Base-by-base conservation (phyloP, 2,329 filamentous ascomycete species). In the Paecilomyces formosus region DNA sequence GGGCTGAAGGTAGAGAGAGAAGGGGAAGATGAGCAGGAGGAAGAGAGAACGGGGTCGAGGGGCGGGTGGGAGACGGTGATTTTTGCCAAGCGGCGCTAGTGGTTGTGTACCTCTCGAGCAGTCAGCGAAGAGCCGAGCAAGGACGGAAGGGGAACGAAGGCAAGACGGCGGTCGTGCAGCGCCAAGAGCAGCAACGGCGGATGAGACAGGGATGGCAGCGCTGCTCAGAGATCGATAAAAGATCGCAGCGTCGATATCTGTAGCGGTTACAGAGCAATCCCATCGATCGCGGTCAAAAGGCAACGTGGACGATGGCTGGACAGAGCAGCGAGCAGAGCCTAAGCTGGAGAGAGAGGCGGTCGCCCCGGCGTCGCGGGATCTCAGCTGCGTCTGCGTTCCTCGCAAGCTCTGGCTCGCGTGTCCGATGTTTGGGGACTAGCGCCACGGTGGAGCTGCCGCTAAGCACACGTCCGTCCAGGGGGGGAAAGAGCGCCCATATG, bases 21-120 rank as follows among this genome's bases (percentile, higher is more conserved):
- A 31, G 30, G 30, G 57, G 58, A 51, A 58, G 49, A 35, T 52
- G 50, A 58, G 51, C 22, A 52, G 39, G 31, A 61, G 55, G 35
- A 21, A 56, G 55, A 62, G 55, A 39, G 57, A 60, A 58, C 57
- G 66, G 65, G 63, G 61, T 66, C 65, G 67, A 70, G 69, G 68
- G 68, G 67, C 66, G 67, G 67, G 64, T 62, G 67, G 63, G 64
- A 64, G 65, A 68, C 62, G 62, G 68, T 58, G 66, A 70, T 62
- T 64, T 60, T 63, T 66, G 69, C 69, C 68, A 70, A 70, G 68
- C 26, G 54, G 59, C 65, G 67, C 69, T 71, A 71, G 69, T 71
- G 69, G 69, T 70, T 70, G 68, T 65, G 69, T 60, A 71, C 64
- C 67, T 69, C 63, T 64, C 58, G 63, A 65, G 64, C 64, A 64